Conservation (phyloP, 345 rosid species). For the Eucalyptus tenuipes region DNA sequence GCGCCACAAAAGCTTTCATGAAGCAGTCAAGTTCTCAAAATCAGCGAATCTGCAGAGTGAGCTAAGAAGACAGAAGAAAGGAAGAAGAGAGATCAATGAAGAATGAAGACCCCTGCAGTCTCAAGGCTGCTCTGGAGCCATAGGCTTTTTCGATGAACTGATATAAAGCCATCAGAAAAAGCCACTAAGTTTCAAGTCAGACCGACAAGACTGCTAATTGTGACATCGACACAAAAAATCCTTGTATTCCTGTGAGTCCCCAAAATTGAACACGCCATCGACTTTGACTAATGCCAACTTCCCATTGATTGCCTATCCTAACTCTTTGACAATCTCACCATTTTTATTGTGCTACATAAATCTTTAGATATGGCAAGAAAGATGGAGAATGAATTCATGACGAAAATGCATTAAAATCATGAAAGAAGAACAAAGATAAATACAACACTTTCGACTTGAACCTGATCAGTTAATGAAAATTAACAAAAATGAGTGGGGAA, state of each 20-base stretch:
- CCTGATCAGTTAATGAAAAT: neutral
- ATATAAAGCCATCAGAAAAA: neutral
- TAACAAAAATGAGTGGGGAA: neutral
- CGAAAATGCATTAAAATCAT: neutral
- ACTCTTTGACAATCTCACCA: neutral
- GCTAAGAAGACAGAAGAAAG: neutral
- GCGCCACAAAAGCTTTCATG: neutral
- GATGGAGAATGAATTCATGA: neutral
- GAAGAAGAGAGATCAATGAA: neutral
- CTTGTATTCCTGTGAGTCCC: neutral
- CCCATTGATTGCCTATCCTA: neutral
- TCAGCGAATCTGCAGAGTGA: neutral
- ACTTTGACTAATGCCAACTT: neutral
- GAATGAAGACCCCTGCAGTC: neutral
- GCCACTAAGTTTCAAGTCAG: neutral
- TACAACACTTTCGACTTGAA: neutral
- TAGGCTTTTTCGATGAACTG: neutral
- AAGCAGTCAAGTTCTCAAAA: neutral
- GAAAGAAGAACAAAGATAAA: neutral
- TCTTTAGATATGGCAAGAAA: neutral
- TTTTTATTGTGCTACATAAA: neutral
- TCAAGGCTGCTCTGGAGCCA: neutral
- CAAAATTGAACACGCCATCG: neutral
- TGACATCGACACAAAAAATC: neutral
- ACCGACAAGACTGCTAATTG: neutral